Conservation (phyloP, 2,329 filamentous ascomycete species). For the Coleophoma crateriformis region DNA sequence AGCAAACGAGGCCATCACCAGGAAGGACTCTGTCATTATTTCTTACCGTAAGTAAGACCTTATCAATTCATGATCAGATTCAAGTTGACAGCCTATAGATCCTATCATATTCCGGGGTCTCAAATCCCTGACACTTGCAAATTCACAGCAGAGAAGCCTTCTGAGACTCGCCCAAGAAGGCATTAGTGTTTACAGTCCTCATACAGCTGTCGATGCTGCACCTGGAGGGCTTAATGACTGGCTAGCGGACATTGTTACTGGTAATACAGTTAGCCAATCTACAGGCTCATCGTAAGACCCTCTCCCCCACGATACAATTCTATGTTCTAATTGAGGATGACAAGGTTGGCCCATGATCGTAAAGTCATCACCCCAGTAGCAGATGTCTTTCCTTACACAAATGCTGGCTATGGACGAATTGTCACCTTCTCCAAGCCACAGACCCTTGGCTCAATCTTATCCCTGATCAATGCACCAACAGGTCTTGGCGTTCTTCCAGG, state of each 20-base stretch:
- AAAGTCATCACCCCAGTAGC: slow-evolving; percentile 21
- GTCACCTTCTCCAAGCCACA: slow-evolving; percentile 20
- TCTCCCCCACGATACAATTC: too few relatives aligned
- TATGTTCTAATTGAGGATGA: too few relatives aligned
- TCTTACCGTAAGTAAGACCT: slow-evolving; percentile 67
- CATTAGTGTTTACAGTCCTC: slow-evolving; percentile 92
- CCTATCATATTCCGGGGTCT: slow-evolving; percentile 94
- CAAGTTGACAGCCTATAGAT: slow-evolving; percentile 45
- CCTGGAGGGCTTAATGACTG: slow-evolving; percentile 85
- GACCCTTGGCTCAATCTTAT: slow-evolving; percentile 15
- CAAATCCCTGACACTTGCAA: slow-evolving; percentile 78
- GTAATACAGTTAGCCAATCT: slow-evolving; percentile 25
- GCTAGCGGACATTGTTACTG: slow-evolving; percentile 81
- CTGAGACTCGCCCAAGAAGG: slow-evolving; percentile 77
- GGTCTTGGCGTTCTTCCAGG: slow-evolving; percentile 11
- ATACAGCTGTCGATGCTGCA: slow-evolving; percentile 89
- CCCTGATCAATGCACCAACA: slow-evolving; percentile 13
- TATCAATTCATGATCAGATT: not conserved
- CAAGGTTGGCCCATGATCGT: slow-evolving; percentile 4
- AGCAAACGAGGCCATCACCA: slow-evolving; percentile 79
- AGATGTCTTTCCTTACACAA: slow-evolving; percentile 16
- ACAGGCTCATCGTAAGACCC: too few relatives aligned
- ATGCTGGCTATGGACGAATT: slow-evolving; percentile 26
- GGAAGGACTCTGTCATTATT: slow-evolving; percentile 72
- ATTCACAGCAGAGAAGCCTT: slow-evolving; percentile 83